Conservation (phyloP, 1,284 basidiomycete species). For the Heterobasidion occidentale region DNA sequence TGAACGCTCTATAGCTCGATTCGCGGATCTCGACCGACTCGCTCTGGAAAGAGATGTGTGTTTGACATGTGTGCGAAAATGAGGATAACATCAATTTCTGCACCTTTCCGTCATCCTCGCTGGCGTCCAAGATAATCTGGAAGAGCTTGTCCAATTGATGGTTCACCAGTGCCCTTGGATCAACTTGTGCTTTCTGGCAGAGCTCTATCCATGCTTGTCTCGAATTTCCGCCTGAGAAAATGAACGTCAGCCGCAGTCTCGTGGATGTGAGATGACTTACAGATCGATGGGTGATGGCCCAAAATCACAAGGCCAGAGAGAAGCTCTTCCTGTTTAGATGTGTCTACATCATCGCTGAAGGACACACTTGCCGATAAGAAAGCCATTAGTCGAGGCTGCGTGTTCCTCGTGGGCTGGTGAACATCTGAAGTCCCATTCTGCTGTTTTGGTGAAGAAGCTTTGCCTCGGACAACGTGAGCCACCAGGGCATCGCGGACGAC, state of each 20-base stretch:
- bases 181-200: constrained; percentile 58
- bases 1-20: constrained; percentile 70
- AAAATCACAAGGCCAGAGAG: constrained; percentile 57
- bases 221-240: constrained; percentile 36
- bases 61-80: constrained; percentile 1
- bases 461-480: constrained; percentile 29
- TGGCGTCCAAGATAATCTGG: constrained; percentile 38
- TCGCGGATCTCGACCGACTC: constrained; percentile 35
- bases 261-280: constrained; percentile 24
- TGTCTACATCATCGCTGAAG: constrained; percentile 31
- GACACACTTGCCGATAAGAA: constrained; percentile 43
- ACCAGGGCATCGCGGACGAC: constrained; percentile 53
- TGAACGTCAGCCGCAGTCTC: not conserved
- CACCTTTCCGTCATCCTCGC: constrained; percentile 33
- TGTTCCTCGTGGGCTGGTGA: constrained; percentile 29
- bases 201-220: constrained; percentile 80
- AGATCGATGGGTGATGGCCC: constrained; percentile 68
- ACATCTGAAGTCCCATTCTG: constrained; percentile 18
- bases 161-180: constrained; percentile 59
- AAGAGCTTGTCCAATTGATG: constrained; percentile 44
- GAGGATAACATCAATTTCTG: not conserved
- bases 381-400: constrained; percentile 38
- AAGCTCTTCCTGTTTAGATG: constrained; percentile 30
- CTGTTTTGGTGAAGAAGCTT: constrained; percentile 8
- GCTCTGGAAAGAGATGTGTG: constrained; percentile 3